Percentiles rank a stretch among this genome's conserved stretches.
Evolutionary conservation across 768 basidiomycete genomes (phyloP).

Genomic region (Lentinula raphanica): DNA sequence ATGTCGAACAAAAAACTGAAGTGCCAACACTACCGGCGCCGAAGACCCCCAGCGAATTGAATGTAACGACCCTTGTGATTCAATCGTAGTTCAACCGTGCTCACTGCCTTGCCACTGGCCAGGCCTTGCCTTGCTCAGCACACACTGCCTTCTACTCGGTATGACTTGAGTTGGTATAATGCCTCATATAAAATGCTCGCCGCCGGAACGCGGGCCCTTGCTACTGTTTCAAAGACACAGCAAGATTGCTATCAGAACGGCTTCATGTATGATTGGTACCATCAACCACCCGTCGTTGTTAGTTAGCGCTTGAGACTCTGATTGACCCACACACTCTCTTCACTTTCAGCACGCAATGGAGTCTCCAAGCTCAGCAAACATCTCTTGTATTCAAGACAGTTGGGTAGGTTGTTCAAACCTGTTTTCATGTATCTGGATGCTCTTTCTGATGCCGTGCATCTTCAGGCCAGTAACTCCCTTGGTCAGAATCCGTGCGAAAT

Average conservation of each 20-base stretch:
- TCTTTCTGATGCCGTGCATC: background rate
- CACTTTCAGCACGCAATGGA: background rate
- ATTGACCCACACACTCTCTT: background rate
- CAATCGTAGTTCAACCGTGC: background rate
- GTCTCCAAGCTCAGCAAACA: background rate
- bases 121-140: too few relatives aligned
- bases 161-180: too few relatives aligned
- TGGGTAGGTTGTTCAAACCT: background rate
- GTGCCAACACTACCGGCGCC: background rate
- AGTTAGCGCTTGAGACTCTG: too few relatives aligned
- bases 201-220: background rate
- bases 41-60: background rate
- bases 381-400: background rate
- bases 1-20: too few relatives aligned
- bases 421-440: too few relatives aligned
- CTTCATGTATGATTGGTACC: too few relatives aligned
- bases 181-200: too few relatives aligned
- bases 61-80: too few relatives aligned
- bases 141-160: too few relatives aligned
- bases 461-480: background rate
- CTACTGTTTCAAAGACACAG: background rate
- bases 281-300: too few relatives aligned
- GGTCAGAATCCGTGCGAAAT: constrained; percentile 3
- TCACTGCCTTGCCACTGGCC: too few relatives aligned
- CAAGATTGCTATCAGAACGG: too few relatives aligned